A percentile compares a stretch with the other conserved stretches of the same genome.
Evolutionary conservation across 345 rosid genomes (phyloP).

Genomic region (Excoecaria agallocha): DNA sequence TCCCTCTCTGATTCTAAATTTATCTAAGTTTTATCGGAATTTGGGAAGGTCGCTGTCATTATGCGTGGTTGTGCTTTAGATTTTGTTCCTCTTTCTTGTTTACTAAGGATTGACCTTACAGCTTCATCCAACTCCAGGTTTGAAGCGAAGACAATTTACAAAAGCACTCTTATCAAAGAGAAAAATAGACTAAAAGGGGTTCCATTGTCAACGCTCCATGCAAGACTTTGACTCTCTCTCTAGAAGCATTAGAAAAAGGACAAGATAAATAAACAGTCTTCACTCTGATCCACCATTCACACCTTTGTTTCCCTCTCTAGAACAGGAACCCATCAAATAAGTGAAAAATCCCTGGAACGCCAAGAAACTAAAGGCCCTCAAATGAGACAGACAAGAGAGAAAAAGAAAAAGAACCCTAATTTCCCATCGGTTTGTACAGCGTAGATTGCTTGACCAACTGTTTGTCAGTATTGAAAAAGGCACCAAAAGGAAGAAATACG

Average conservation of each 20-base stretch:
- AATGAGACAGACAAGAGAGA: not conserved
- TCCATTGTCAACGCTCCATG: slow-evolving; percentile 31
- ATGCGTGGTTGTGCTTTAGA: slow-evolving; percentile 9
- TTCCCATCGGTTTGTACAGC: slow-evolving; percentile 14
- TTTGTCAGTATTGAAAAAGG: slow-evolving; percentile 37
- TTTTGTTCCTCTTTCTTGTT: slow-evolving; percentile 17
- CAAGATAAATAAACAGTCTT: slow-evolving; percentile 1
- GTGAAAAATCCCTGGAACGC: slow-evolving; percentile 10
- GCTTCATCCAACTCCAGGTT: slow-evolving; percentile 15
- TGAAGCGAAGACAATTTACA: not conserved
- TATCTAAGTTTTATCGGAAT: slow-evolving; percentile 1
- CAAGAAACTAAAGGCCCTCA: slow-evolving; percentile 2
- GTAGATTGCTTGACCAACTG: slow-evolving; percentile 32
- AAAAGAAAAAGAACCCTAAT: slow-evolving; percentile 15
- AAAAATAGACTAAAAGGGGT: slow-evolving; percentile 7
- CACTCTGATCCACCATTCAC: slow-evolving; percentile 7
- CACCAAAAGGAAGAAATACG: slow-evolving; percentile 15
- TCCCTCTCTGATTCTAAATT: not conserved
- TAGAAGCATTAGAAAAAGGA: slow-evolving; percentile 14
- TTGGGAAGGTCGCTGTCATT: slow-evolving; percentile 16
- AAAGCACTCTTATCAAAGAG: slow-evolving; percentile 1
- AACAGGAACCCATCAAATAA: not conserved
- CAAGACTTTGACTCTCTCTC: slow-evolving; percentile 27
- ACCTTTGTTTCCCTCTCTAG: not conserved
- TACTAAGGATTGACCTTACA: slow-evolving; percentile 20